These are phyloP conservation scores for Thielaviopsis euricoi DNA, from an alignment of 2,329 filamentous ascomycete genomes.

Conservation along the genomic window DNA sequence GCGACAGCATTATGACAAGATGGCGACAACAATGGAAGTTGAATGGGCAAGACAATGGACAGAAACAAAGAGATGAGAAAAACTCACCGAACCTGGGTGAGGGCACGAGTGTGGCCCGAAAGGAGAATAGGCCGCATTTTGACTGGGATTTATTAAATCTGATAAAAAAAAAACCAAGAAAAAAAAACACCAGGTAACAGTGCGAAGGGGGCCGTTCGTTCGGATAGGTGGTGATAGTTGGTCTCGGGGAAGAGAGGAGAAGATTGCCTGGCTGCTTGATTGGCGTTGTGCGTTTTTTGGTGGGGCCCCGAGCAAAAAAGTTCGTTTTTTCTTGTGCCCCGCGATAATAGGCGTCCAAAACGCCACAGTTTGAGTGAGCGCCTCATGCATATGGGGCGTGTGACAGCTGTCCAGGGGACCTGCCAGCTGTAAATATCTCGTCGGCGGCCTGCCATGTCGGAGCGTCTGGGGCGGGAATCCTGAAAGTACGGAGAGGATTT, in stretches of 20 bases:
- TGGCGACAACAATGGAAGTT: constrained; percentile 7
- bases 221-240: constrained; percentile 9
- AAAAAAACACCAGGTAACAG: background rate
- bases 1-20: background rate
- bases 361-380: background rate
- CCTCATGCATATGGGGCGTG: constrained; percentile 1
- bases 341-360: constrained; percentile 4
- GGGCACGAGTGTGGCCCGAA: constrained; percentile 88
- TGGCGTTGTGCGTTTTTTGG: constrained; percentile 12
- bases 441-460: background rate
- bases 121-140: constrained; percentile 95
- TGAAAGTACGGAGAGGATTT: background rate
- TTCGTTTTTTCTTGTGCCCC: constrained; percentile 13
- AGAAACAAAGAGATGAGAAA: background rate
- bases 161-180: background rate
- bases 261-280: constrained; percentile 7
- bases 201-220: constrained; percentile 2
- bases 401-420: background rate
- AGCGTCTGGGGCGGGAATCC: background rate
- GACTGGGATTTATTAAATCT: constrained; percentile 18
- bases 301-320: constrained; percentile 11
- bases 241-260: constrained; percentile 10
- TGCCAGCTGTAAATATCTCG: background rate
- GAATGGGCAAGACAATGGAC: constrained; percentile 6
- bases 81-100: constrained; percentile 78